These are phyloP conservation scores for Phytophthora citrophthora DNA, from an alignment of 352 stramenopile genomes.

Conservation along the genomic window DNA sequence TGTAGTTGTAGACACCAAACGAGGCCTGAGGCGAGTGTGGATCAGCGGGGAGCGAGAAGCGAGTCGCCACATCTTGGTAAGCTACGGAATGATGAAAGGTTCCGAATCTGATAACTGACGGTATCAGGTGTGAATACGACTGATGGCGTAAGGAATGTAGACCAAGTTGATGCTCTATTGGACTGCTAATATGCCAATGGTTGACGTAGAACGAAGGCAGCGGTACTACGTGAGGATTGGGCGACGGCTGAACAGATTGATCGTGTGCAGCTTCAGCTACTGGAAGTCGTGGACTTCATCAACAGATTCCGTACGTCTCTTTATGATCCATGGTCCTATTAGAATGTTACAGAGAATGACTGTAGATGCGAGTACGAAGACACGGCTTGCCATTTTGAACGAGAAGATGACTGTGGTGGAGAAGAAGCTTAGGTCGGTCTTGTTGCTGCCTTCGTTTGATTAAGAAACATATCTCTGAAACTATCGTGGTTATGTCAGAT, in stretches of 20 bases:
- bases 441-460: neutral
- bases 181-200: neutral
- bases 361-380: constrained; percentile 54
- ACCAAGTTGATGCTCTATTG: neutral
- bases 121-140: constrained; percentile 8
- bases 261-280: constrained; percentile 54
- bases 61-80: constrained; percentile 13
- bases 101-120: constrained; percentile 7
- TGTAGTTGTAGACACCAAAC: constrained; percentile 13
- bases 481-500: constrained; percentile 22
- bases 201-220: constrained; percentile 23
- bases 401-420: constrained; percentile 56
- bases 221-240: constrained; percentile 64
- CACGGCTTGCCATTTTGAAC: constrained; percentile 43
- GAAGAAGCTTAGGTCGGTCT: constrained; percentile 44
- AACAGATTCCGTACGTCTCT: constrained; percentile 60
- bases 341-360: neutral
- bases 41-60: neutral
- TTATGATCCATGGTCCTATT: neutral
- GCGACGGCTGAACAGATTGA: constrained; percentile 52
- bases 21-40: neutral
- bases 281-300: constrained; percentile 67
- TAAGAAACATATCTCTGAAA: neutral
- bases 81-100: constrained; percentile 20
- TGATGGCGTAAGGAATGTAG: constrained; percentile 24